Evolutionary conservation across 2,329 filamentous ascomycete genomes (phyloP).

Genomic region (Monilinia aucupariae): DNA sequence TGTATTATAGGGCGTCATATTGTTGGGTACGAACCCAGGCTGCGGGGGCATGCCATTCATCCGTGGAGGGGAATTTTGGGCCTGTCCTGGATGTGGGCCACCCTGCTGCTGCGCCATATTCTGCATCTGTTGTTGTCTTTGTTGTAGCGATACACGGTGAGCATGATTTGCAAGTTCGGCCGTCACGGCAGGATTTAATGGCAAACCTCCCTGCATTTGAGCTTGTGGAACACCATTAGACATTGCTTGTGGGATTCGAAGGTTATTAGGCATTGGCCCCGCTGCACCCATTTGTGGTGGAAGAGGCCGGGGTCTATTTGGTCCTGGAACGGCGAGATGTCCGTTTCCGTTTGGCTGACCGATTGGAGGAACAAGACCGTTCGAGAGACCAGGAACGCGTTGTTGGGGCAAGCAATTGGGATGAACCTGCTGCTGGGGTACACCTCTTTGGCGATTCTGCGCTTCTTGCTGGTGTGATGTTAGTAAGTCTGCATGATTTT

Average conservation of each 20-base stretch:
- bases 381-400: conserved; percentile 22
- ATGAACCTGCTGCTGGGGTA: conserved; percentile 21
- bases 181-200: conserved; percentile 46
- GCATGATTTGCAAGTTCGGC: conserved; percentile 56
- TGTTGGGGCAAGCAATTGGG: conserved; percentile 16
- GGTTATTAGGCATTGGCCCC: conserved; percentile 31
- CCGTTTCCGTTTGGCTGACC: conserved; percentile 22
- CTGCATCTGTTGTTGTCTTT: conserved; percentile 30
- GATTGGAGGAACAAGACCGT: conserved; percentile 22
- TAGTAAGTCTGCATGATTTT: conserved; percentile 13
- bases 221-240: conserved; percentile 57
- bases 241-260: conserved; percentile 43
- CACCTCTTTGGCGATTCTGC: conserved; percentile 24
- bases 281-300: conserved; percentile 36
- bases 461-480: conserved; percentile 43
- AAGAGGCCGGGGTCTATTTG: conserved; percentile 29
- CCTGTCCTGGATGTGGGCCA: conserved; percentile 29
- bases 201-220: conserved; percentile 61
- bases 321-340: conserved; percentile 29
- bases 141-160: conserved; percentile 50
- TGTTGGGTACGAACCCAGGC: conserved; percentile 35
- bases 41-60: conserved; percentile 30
- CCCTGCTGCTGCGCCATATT: conserved; percentile 27
- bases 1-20: conserved; percentile 47
- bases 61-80: conserved; percentile 38